Evolutionary conservation across 306 rosid species (phyloP).

Genomic region (Castanea crenata): DNA sequence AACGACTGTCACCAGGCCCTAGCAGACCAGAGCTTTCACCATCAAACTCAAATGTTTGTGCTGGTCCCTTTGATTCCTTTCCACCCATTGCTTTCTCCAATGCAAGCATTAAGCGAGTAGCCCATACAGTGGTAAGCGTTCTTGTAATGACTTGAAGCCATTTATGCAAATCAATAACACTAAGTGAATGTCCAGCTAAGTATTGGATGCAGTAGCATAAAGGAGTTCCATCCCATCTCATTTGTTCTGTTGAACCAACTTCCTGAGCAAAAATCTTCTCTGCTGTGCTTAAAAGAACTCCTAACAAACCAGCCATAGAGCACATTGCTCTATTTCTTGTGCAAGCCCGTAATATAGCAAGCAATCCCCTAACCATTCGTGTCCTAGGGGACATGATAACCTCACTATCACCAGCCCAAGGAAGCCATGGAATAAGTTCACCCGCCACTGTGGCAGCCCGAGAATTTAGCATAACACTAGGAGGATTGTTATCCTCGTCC

Average conservation of each 20-base stretch:
- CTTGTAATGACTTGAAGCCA: constrained; percentile 84
- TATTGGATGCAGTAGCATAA: constrained; percentile 90
- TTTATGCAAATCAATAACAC: constrained; percentile 67
- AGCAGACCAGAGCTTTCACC: constrained; percentile 99
- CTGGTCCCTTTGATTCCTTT: constrained; percentile 93
- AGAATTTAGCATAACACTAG: constrained; percentile 96
- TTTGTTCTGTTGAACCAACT: constrained; percentile 58
- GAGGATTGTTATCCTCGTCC: constrained; percentile 90
- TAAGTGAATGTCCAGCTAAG: constrained; percentile 91
- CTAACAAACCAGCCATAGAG: constrained; percentile 88
- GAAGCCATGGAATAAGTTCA: constrained; percentile 95
- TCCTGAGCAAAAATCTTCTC: constrained; percentile 67
- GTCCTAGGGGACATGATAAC: constrained; percentile 86
- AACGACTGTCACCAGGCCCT: constrained; percentile 96
- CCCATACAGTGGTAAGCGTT: constrained; percentile 77
- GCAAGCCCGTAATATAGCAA: constrained; percentile 92
- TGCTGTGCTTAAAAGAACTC: constrained; percentile 80
- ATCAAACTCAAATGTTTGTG: constrained; percentile 91
- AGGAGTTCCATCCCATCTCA: constrained; percentile 92
- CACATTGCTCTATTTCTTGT: constrained; percentile 99
- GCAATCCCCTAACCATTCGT: constrained; percentile 91
- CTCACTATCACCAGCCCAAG: constrained; percentile 73
- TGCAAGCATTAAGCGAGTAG: constrained; percentile 72
- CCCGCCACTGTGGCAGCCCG: constrained; percentile 94
- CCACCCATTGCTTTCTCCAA: constrained; percentile 84